Base-by-base conservation (phyloP, 78 protist species). In the Dictyostelium citrinum region DNA sequence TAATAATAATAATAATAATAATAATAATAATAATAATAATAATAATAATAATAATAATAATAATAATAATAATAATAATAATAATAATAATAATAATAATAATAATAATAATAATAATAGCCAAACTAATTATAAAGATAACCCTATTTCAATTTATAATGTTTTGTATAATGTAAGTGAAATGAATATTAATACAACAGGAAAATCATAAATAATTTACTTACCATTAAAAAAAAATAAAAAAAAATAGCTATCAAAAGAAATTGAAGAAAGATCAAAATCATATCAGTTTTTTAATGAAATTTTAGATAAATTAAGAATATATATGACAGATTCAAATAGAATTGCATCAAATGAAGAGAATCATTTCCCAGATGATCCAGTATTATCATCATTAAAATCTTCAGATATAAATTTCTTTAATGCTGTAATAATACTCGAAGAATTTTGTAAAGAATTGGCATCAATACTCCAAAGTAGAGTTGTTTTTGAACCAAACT, bases 381-480 rank as follows among this genome's bases (percentile, higher is more conserved):
- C 81, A 39, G 27, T 88, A 3, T 55, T 88, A 9, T 45, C 45
- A 11, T 22, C 64, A 22, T 68, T 88, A 10, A 78, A 78, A 24
- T 35, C 82, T 16, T 17, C 51, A 4, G 77, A 60, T 31, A 35
- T 88, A n/a, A 82, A 88, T 31, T 78, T 78, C 55, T 64, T 88
- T 11, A 58, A 88, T 49, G 27, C 85, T 49, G 82, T 88, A 24
- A 78, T 88, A 43, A 88, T 88, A 33, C 35, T 88, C 9, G 85
- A 88, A 78, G 93, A 88, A 39, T 88, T 88, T 78, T 88, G 93
- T 78, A 88, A 88, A 79, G 93, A 88, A 68, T 33, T 88, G 37
- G 93, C 85, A 33, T 88, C 93, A 39, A 88, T 88, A 9, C 55
- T 88, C 12, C 93, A 88, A 88, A 77, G 85, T 27, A 58, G 93